A percentile compares a stretch with the other conserved stretches of the same genome.
Conservation (phyloP, 129 eudicot species). For the Arctium minus region DNA sequence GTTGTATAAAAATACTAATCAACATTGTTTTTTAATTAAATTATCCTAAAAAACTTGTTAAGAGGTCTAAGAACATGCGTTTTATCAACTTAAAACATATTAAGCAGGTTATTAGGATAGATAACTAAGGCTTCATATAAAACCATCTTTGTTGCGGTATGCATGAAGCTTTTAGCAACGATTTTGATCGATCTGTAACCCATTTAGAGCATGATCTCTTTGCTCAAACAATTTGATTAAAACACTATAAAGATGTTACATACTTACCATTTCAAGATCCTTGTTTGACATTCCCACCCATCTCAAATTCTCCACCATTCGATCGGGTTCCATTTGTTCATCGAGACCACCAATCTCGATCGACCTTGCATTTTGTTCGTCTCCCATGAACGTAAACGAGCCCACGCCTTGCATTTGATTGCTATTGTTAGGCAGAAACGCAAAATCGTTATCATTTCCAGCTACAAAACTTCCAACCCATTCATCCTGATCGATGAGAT, state of each 20-base stretch:
- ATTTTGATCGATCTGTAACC: background rate
- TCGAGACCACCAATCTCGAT: slow-evolving; percentile 44
- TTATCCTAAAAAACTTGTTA: no score
- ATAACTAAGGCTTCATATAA: no score
- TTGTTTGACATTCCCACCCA: slow-evolving; percentile 77
- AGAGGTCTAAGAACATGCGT: no score
- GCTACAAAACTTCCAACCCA: slow-evolving; percentile 48
- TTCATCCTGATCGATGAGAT: slow-evolving; percentile 54
- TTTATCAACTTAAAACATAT: no score
- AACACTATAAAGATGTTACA: background rate
- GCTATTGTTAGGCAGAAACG: slow-evolving; percentile 36
- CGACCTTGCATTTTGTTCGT: slow-evolving; percentile 27
- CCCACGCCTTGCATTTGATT: slow-evolving; percentile 38
- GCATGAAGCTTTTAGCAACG: no score
- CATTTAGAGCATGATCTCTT: no score
- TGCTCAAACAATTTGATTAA: background rate
- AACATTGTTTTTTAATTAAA: no score
- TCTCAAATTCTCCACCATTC: slow-evolving; percentile 63
- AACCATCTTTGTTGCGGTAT: no score
- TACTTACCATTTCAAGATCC: slow-evolving; percentile 67
- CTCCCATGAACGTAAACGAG: slow-evolving; percentile 33
- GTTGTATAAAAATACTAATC: no score
- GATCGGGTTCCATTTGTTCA: slow-evolving; percentile 42
- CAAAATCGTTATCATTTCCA: slow-evolving; percentile 39
- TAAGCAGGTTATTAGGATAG: no score